Percentiles rank a stretch among this genome's conserved stretches.
phyloP scores from a whole-genome alignment of 768 basidiomycete species.

The Coprinellus aureogranulatus region DNA sequence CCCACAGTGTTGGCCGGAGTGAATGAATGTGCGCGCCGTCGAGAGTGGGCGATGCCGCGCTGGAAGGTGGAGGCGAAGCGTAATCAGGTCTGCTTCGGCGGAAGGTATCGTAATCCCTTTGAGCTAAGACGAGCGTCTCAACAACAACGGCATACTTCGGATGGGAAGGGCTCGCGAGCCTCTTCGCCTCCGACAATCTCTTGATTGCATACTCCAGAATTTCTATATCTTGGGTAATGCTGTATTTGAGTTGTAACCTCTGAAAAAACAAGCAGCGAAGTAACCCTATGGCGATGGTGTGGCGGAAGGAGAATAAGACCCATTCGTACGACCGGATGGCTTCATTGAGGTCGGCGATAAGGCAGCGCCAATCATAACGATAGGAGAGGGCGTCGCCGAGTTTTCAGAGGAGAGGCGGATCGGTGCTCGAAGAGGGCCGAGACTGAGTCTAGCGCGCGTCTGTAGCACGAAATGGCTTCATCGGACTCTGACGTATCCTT shows the following conservation, averaged over 20 bases:
- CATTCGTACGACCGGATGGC: constrained; percentile 7
- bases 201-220: constrained; percentile 6
- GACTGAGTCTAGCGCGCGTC: constrained; percentile 1
- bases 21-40: neutral
- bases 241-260: constrained; percentile 3
- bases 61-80: neutral
- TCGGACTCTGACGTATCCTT: constrained; percentile 4
- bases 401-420: constrained; percentile 9
- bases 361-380: constrained; percentile 5
- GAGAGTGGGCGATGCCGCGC: neutral
- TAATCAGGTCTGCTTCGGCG: neutral
- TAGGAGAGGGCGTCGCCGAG: constrained; percentile 8
- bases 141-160: constrained; percentile 3
- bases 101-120: neutral
- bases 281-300: constrained; percentile 8
- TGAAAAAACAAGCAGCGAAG: constrained; percentile 5
- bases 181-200: constrained; percentile 6
- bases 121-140: neutral
- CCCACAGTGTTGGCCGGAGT: neutral
- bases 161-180: neutral
- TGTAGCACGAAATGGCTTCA: constrained; percentile 8
- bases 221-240: constrained; percentile 2
- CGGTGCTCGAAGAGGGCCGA: constrained; percentile 4
- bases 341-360: constrained; percentile 8
- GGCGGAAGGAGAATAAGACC: constrained; percentile 6